Evolutionary conservation across 2,329 filamentous ascomycete genomes (phyloP).

Genomic region (Fusarium albidum): DNA sequence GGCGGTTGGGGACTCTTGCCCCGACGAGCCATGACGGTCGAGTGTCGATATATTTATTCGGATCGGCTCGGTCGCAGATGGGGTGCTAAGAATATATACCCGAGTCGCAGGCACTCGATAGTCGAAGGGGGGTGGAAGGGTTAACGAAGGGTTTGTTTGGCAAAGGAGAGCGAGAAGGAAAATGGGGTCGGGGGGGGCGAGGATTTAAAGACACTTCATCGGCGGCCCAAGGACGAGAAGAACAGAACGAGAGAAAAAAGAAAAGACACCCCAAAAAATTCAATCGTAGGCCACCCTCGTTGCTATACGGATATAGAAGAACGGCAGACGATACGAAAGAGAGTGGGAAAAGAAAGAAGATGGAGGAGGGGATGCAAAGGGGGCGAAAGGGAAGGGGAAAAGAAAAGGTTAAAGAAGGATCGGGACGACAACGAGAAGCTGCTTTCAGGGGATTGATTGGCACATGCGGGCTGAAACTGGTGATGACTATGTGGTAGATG

Average conservation of each 20-base stretch:
- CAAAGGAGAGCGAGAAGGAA: constrained; percentile 31
- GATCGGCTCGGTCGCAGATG: constrained; percentile 26
- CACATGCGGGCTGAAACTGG: constrained; percentile 32
- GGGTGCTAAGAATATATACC: constrained; percentile 8
- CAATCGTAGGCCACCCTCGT: constrained; percentile 31
- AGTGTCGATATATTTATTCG: constrained; percentile 25
- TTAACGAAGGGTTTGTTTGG: constrained; percentile 12
- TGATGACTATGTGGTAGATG: constrained; percentile 24
- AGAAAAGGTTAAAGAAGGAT: constrained; percentile 28
- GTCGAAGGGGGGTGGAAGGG: background rate
- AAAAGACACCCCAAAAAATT: constrained; percentile 27
- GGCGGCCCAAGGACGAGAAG: constrained; percentile 20
- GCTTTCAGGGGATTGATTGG: constrained; percentile 39
- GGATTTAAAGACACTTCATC: constrained; percentile 38
- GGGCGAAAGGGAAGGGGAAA: constrained; percentile 26
- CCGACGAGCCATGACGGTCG: constrained; percentile 47
- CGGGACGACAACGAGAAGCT: too few species aligned
- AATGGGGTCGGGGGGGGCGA: constrained; percentile 15
- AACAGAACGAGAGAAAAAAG: constrained; percentile 22
- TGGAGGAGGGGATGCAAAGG: constrained; percentile 24
- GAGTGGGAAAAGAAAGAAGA: constrained; percentile 1
- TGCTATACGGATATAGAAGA: constrained; percentile 17
- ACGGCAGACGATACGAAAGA: constrained; percentile 21
- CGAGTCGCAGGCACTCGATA: constrained; percentile 15
- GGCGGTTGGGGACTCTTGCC: constrained; percentile 49